Evolutionary conservation across 2,329 filamentous ascomycete genomes (phyloP), one percentile per base, ranked within the genome.

Genomic region (Geosmithia morbida): DNA sequence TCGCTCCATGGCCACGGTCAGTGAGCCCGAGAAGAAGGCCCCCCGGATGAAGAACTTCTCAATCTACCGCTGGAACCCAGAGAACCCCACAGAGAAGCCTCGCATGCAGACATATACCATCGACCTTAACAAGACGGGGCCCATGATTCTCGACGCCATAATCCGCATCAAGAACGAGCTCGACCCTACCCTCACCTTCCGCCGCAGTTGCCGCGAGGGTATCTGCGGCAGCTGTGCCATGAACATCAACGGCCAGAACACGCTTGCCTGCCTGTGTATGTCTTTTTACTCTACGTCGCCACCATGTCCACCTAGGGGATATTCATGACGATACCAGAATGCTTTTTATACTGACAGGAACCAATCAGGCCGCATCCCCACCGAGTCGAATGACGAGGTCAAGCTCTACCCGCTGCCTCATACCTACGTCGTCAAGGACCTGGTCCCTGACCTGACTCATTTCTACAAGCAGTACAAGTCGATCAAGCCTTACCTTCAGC

Each of bases 391-490:
- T 56, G 75, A 84, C 60, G 87, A 96, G 59, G 79, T 85, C 61
- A 90, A 94, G 73, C 89, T 98, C 68, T 98, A 98, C 74, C 92
- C 92, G 51, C 78, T 98, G 56, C 92, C 92, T 59, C 92, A 98
- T 72, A 96, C 89, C 67, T 98, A 96, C 70, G 87, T 98, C 57
- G 89, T 98, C 71, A 98, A 97, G 80, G 92, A 98, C 66, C 81
- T 98, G 52, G 92, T 98, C 33, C 90, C 92, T 50, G 92, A 98
- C 65, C 74, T 98, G 72, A 98, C 92, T 52, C 85, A 92, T 62
- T 97, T 98, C 74, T 98, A 98, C 81, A 97, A 97, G 79, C 92
- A 98, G 76, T 98, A 98, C 80, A 95, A 96, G 72, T 96, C 89
- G 16, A 96, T 98, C 71, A 94, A 97, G 81, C 92, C 92, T 42